Evolutionary conservation across 768 basidiomycete species (phyloP), one percentile per base, ranked within the genome.

Genomic region (Rhodotorula graminis): DNA sequence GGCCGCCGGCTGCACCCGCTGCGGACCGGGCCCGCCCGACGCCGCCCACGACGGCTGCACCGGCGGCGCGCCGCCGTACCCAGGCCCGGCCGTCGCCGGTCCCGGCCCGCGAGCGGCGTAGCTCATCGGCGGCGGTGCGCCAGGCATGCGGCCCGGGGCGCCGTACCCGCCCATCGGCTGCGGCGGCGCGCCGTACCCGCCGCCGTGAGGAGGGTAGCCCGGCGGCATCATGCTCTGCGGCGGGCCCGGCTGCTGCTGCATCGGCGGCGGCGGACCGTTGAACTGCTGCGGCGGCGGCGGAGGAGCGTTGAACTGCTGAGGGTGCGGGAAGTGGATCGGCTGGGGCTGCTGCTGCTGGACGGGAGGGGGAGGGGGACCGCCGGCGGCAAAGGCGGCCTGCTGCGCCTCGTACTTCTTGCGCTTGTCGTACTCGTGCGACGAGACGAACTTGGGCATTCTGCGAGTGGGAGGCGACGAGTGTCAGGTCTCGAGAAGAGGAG

Each of bases 361-460:
- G 14, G 31, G 61, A 3, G 16, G 49, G 5, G 29, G 61, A 49
- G 11, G 31, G 2, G 27, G n/a, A 14, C n/a, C 46, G 19, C n/a
- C 29, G 16, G 50, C 42, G 18, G 62, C 69, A 31, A 70, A 64
- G 9, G 69, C 68, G 16, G 53, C 55, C 10, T 69, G 68, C 56
- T 69, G 69, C 40, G 49, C 59, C 58, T 70, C 62, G 27, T 18
- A n/a, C 19, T 37, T 42, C 44, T 65, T 59, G n/a, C 69, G 56
- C 46, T 68, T 64, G 55, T 78, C 76, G 57, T 68, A 63, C 64
- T 78, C 78, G 72, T 78, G 78, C 16, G 78, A 78, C 15, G 76
- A 57, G 15, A 37, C 27, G 70, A 64, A 77, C n/a, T 46, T 23
- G 18, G 76, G 74, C 62, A 78, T 72, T 7, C 77, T 78, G 70